Evolutionary conservation across 176 grass and related monocot genomes (phyloP), one percentile per base, ranked within the genome.

Genomic region (Otatea glauca): DNA sequence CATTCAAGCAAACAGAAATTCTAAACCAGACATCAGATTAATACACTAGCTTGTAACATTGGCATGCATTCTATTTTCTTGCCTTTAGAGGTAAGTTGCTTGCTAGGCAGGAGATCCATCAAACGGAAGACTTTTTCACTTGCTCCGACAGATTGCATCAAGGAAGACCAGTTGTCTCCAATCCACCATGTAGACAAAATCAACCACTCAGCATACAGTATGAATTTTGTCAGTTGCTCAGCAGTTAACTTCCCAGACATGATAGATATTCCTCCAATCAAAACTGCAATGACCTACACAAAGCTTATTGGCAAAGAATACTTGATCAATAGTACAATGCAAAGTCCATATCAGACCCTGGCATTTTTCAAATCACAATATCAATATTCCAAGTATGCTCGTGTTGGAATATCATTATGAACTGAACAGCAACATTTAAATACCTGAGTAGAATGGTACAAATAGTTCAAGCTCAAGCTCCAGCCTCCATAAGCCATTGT

Each of bases 381-480:
- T 8, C 37, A 13, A 17, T 24, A 39, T 76, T 76, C 23, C 7
- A 76, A 59, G 12, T 42, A 59, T 23, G 29, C 5, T 17, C 5
- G 13, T 17, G 10, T 21, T 37, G 11, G 65, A 53, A 61, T 60
- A 80, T 43, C 29, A 50, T 27, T 18, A 73, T 4, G 4, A 64
- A 72, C 43, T n/a, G 56, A 84, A 71, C 54, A 77, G 76, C 25
- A 68, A 41, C 53, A 80, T 16, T 7, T 72, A 77, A 58, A 81
- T 81, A 99, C 96, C 96, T 99, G 96, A 64, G 96, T 92, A 78
- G 93, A 84, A 94, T 99, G 96, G 89, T 99, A 99, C 29, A 99
- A 86, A 85, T 95, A 96, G 78, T 96, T 99, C 74, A 99, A 96
- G 81, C 96, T 96, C 85, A 90, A 90, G 84, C 96, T 96, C 93